Percentiles rank a stretch among this genome's conserved stretches.
These are phyloP conservation scores for Helotiales sp. DNA, from an alignment of 2,329 filamentous ascomycete species.

Conservation along the genomic window DNA sequence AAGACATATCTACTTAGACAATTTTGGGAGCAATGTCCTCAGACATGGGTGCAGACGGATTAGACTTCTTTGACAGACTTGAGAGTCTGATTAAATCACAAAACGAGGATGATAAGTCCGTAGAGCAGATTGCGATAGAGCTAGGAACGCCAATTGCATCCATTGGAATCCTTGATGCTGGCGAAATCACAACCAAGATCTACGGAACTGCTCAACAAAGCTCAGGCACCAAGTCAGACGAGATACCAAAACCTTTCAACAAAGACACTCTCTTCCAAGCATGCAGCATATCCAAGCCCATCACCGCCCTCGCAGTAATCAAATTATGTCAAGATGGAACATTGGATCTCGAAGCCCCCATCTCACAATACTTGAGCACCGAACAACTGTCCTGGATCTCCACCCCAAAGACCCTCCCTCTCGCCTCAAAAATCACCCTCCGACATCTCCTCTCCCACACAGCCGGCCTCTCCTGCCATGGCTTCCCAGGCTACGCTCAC, in stretches of 20 bases:
- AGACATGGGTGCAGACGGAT: not conserved
- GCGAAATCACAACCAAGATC: slow-evolving; percentile 4
- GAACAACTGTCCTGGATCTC: slow-evolving; percentile 16
- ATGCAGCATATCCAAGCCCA: slow-evolving; percentile 23
- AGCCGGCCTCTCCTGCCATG: slow-evolving; percentile 17
- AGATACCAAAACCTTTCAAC: not conserved
- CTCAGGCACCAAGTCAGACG: not conserved
- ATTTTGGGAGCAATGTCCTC: not conserved
- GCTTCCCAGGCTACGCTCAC: not conserved
- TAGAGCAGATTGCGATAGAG: not conserved
- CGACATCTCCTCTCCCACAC: slow-evolving; percentile 24
- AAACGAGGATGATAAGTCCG: not conserved
- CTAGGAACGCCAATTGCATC: slow-evolving; percentile 7
- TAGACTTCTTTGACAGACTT: not conserved
- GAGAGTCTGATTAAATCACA: slow-evolving; percentile 8
- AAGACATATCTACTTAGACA: not conserved
- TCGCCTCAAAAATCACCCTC: slow-evolving; percentile 18
- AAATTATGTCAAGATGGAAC: slow-evolving; percentile 17
- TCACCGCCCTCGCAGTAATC: slow-evolving; percentile 14
- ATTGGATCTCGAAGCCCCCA: slow-evolving; percentile 16
- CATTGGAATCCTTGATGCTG: slow-evolving; percentile 5
- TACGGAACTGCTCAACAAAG: not conserved
- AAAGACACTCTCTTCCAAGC: slow-evolving; percentile 25
- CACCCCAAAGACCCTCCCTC: slow-evolving; percentile 7
- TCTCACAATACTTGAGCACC: slow-evolving; percentile 5